Evolutionary conservation across 352 stramenopile species (phyloP).

Genomic region (Globisporangium heterothallicum): DNA sequence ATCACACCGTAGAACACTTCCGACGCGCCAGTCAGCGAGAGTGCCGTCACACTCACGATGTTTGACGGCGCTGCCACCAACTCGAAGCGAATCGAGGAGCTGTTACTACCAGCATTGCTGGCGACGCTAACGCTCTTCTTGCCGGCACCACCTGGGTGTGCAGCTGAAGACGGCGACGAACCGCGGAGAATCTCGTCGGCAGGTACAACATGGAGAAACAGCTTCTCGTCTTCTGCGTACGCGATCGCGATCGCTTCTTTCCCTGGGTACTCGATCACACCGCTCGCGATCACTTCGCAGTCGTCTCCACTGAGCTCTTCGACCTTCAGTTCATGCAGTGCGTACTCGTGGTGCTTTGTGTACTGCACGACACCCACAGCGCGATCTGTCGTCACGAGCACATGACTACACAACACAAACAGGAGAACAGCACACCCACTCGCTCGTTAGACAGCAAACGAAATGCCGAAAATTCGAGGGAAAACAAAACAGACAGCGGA

Average conservation of each 20-base stretch:
- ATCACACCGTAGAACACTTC: slow-evolving; percentile 55
- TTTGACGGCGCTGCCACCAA: slow-evolving; percentile 43
- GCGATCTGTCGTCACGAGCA: slow-evolving; percentile 66
- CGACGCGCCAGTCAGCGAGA: slow-evolving; percentile 14
- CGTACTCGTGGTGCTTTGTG: slow-evolving; percentile 22
- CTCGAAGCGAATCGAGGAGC: slow-evolving; percentile 41
- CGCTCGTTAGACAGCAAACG: background rate
- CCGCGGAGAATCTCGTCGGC: background rate
- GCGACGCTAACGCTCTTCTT: background rate
- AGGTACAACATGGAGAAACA: slow-evolving; percentile 28
- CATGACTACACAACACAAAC: slow-evolving; percentile 25
- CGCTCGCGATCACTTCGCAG: slow-evolving; percentile 42
- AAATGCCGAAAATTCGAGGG: too few relatives aligned
- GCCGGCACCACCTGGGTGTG: background rate
- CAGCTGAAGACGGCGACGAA: background rate
- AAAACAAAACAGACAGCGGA: background rate
- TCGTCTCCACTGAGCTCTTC: slow-evolving; percentile 15
- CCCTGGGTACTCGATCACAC: slow-evolving; percentile 33
- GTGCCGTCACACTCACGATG: slow-evolving; percentile 41
- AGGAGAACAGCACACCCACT: background rate
- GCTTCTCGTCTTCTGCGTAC: slow-evolving; percentile 33
- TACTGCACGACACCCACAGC: slow-evolving; percentile 41
- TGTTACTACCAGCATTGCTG: background rate
- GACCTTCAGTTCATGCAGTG: slow-evolving; percentile 29
- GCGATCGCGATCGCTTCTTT: slow-evolving; percentile 41